Conservation (phyloP, 805 yeast genomes). For the Saccharomycopsis babjevae region DNA sequence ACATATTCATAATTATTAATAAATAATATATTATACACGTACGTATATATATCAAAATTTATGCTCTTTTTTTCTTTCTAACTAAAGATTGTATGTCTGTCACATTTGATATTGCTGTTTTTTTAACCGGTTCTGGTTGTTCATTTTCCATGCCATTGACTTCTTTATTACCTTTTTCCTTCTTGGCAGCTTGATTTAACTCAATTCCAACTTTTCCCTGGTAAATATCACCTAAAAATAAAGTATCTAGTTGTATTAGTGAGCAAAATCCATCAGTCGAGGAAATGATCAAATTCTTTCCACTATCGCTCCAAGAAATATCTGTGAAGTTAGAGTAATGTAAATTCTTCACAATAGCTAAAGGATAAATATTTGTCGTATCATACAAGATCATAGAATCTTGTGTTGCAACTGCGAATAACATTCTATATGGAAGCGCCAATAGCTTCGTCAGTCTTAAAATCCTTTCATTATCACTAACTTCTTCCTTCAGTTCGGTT, state of each 20-base stretch:
- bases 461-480: background rate
- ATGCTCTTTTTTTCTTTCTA: background rate
- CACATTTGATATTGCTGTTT: background rate
- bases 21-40: background rate
- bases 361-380: slow-evolving; percentile 57
- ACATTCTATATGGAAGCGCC: slow-evolving; percentile 62
- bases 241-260: slow-evolving; percentile 27
- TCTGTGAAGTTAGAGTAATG: slow-evolving; percentile 90
- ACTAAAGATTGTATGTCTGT: background rate
- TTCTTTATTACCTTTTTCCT: background rate
- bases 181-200: background rate
- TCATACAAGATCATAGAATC: slow-evolving; percentile 77
- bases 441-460: slow-evolving; percentile 28
- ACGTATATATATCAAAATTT: background rate
- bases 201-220: background rate
- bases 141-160: background rate
- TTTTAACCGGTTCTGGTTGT: background rate
- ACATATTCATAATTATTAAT: background rate
- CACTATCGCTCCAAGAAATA: slow-evolving; percentile 74
- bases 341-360: slow-evolving; percentile 66
- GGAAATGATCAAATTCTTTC: slow-evolving; percentile 55
- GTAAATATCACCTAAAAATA: background rate
- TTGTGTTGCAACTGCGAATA: slow-evolving; percentile 89
- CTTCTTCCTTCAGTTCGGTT: background rate
- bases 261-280: slow-evolving; percentile 94